Base-by-base conservation (phyloP, 202 grass and related monocot genomes). In the Elaeis oleifera region DNA sequence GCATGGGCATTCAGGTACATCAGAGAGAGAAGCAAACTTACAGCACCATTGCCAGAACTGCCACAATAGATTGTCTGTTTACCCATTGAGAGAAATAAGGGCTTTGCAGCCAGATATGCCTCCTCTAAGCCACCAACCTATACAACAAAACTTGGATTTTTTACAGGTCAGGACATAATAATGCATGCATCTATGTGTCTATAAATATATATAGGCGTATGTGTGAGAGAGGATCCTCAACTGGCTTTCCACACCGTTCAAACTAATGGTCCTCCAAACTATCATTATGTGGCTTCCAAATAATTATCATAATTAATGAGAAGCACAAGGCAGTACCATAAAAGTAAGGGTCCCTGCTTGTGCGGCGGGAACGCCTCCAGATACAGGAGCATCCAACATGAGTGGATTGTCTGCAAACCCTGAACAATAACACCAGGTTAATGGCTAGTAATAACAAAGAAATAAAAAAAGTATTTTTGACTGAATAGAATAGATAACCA, bases 361-460 rank as follows among this genome's bases (percentile, higher is more conserved):
- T 80, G 92, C 92, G 5, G 92, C 92, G 69, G 87, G 92, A 63
- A 97, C 92, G 53, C 92, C 92, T 83, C 92, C 92, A 4, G 92
- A 97, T 3, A 97, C 92, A 16, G 88, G 88, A 77, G 88, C 88
- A 84, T 91, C 92, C 64, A 91, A 59, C 78, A 97, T 73, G 52
- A 81, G 67, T 7, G 82, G 87, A 15, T 79, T 86, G 64, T 86
- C 74, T 63, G 69, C 58, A 70, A 80, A 83, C n/a, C 77, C 88
- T 97, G 73, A 69, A 78, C 1, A 27, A 62, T 61, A n/a, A 75
- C 14, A 81, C 24, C 23, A 74, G 17, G 9, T 28, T n/a, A 60
- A 54, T 74, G 60, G 16, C 19, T 22, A 24, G 54, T 25, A 72
- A 18, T 4, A 23, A 58, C 17, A 52, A 21, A 16, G 19, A 50